phyloP scores from a whole-genome alignment of 2,329 filamentous ascomycete genomes.

The Stagonosporopsis rhizophila region DNA sequence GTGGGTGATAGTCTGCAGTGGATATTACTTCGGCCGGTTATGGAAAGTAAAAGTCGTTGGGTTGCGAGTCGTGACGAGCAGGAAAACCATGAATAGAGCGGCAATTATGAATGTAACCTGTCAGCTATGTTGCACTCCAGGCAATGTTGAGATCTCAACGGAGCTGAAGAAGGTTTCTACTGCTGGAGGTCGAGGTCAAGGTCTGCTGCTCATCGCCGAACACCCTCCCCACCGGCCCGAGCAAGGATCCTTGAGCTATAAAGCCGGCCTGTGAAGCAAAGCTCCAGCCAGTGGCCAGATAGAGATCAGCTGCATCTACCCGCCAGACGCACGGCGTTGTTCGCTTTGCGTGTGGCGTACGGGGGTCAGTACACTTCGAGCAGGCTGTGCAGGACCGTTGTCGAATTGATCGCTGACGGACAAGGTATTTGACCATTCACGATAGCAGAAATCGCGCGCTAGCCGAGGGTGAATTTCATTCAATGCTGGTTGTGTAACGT shows the following conservation, averaged over 20 bases:
- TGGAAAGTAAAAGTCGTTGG: conserved; percentile 7
- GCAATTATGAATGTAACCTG: conserved; percentile 2
- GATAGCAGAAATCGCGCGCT: conserved; percentile 22
- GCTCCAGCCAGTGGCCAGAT: conserved; percentile 38
- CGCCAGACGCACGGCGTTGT: conserved; percentile 34
- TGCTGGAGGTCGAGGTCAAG: conserved; percentile 22
- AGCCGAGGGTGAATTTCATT: conserved; percentile 38
- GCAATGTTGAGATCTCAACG: not conserved
- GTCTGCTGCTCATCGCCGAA: conserved; percentile 34
- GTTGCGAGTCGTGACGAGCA: not conserved
- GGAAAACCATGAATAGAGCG: conserved; percentile 5
- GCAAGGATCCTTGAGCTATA: conserved; percentile 20
- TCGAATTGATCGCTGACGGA: conserved; percentile 34
- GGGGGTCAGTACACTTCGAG: conserved; percentile 43
- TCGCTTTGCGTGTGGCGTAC: conserved; percentile 36
- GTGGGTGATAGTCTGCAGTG: conserved; percentile 26
- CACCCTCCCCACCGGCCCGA: conserved; percentile 35
- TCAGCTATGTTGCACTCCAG: not conserved
- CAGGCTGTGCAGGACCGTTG: conserved; percentile 40
- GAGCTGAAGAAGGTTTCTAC: conserved; percentile 22
- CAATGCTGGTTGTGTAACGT: conserved; percentile 45
- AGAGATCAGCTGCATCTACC: conserved; percentile 33
- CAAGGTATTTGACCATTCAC: conserved; percentile 32
- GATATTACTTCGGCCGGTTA: conserved; percentile 28
- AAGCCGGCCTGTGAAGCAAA: conserved; percentile 26